Evolutionary conservation across 257 asterid species (phyloP).

Genomic region (Datura wrightii): DNA sequence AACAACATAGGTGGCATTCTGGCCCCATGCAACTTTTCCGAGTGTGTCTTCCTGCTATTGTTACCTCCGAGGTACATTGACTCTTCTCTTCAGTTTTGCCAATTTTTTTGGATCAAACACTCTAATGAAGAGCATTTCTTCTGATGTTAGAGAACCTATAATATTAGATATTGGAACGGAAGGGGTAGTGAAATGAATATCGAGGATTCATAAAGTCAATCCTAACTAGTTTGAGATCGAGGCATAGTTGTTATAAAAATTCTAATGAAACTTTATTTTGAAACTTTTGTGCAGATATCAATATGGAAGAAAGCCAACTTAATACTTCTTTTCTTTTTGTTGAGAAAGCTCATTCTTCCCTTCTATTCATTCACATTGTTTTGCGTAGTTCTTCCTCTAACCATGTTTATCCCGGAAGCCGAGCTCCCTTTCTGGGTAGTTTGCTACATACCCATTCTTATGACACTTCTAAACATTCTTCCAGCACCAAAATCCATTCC

Average conservation of each 20-base stretch:
- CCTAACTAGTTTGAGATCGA: not conserved
- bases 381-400: conserved; percentile 69
- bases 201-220: not conserved
- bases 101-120: not conserved
- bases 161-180: not conserved
- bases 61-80: conserved; percentile 60
- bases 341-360: conserved; percentile 77
- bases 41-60: conserved; percentile 64
- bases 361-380: conserved; percentile 74
- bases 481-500: conserved; percentile 71
- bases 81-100: not conserved
- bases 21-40: conserved; percentile 87
- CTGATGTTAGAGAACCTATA: not conserved
- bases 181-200: not conserved
- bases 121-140: not conserved
- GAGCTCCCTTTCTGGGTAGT: conserved; percentile 68
- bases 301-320: conserved; percentile 72
- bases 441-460: conserved; percentile 62
- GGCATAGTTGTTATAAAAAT: not conserved
- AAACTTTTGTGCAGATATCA: conserved; percentile 53
- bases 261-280: not conserved
- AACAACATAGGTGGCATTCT: conserved; percentile 82
- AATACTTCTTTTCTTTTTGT: conserved; percentile 65
- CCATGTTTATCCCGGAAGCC: conserved; percentile 73
- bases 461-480: conserved; percentile 64